Conservation (phyloP, 2,329 filamentous ascomycete species). For the Sarocladiaceae sp. region DNA sequence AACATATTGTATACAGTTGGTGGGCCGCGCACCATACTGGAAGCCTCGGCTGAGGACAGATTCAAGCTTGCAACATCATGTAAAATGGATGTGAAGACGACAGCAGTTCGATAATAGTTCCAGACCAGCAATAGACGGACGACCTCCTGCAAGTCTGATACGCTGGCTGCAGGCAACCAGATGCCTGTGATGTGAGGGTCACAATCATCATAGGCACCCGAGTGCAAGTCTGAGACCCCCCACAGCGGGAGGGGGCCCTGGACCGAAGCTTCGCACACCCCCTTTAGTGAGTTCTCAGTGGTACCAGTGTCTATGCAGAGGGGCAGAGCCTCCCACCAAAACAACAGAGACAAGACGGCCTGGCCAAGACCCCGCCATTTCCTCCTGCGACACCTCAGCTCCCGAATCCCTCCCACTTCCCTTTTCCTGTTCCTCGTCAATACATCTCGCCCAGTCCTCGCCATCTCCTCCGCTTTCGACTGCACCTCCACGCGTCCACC, state of each 20-base stretch:
- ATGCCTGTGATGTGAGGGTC: neutral
- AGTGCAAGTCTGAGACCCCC: conserved; percentile 1
- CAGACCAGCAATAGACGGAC: too few relatives aligned
- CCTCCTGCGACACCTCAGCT: conserved; percentile 8
- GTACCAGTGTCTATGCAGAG: too few relatives aligned
- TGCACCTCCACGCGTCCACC: neutral
- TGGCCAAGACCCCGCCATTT: conserved; percentile 9
- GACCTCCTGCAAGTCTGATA: neutral
- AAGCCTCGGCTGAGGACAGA: too few relatives aligned
- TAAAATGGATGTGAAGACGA: neutral
- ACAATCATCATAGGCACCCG: too few relatives aligned
- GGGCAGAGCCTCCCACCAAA: too few relatives aligned
- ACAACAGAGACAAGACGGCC: too few relatives aligned
- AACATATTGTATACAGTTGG: too few relatives aligned
- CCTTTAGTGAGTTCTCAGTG: too few relatives aligned
- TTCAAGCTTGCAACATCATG: too few relatives aligned
- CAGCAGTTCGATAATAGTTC: neutral
- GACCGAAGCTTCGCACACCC: too few relatives aligned
- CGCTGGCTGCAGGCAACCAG: neutral
- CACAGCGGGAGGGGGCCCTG: too few relatives aligned
- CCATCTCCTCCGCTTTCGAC: conserved; percentile 5
- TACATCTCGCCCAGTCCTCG: neutral
- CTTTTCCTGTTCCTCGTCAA: conserved; percentile 3
- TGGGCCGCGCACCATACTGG: too few relatives aligned
- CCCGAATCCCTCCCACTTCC: conserved; percentile 7